These are phyloP conservation scores for Kodamaea sp. DNA, from an alignment of 1,139 yeast genomes.

Conservation along the genomic window DNA sequence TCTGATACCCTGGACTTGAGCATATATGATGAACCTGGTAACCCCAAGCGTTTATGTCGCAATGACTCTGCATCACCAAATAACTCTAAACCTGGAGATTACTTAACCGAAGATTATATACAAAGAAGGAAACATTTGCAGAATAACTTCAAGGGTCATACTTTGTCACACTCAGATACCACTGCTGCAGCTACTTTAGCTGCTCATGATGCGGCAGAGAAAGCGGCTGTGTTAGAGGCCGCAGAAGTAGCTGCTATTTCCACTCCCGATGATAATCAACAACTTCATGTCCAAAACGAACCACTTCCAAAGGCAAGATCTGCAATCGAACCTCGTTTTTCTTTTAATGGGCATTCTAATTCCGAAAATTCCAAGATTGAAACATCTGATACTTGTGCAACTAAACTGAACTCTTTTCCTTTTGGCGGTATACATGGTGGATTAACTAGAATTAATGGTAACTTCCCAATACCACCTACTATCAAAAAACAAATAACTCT, in stretches of 20 bases:
- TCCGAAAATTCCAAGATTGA: conserved; percentile 1
- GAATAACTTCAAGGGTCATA: conserved; percentile 1
- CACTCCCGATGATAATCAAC: conserved; percentile 2
- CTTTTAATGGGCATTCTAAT: conserved; percentile 2
- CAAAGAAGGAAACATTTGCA: neutral
- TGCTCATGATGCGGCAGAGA: neutral
- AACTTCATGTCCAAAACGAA: conserved; percentile 4
- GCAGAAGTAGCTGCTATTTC: conserved; percentile 5
- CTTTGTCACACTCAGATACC: conserved; percentile 5
- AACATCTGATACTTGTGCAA: neutral
- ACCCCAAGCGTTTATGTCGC: conserved; percentile 5
- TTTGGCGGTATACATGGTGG: too few species aligned
- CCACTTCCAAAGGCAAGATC: conserved; percentile 11
- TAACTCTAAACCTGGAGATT: conserved; percentile 1
- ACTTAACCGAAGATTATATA: conserved; percentile 3
- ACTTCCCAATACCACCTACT: conserved; percentile 4
- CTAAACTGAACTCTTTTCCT: neutral
- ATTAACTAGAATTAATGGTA: neutral
- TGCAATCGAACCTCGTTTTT: conserved; percentile 11
- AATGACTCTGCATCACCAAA: neutral
- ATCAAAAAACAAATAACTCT: conserved; percentile 17
- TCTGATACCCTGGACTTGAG: conserved; percentile 18
- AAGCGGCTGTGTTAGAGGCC: neutral
- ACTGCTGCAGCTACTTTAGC: conserved; percentile 3
- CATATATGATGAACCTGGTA: conserved; percentile 11